Base-by-base conservation (phyloP, 305 asterid genomes). In the Vinca major region DNA sequence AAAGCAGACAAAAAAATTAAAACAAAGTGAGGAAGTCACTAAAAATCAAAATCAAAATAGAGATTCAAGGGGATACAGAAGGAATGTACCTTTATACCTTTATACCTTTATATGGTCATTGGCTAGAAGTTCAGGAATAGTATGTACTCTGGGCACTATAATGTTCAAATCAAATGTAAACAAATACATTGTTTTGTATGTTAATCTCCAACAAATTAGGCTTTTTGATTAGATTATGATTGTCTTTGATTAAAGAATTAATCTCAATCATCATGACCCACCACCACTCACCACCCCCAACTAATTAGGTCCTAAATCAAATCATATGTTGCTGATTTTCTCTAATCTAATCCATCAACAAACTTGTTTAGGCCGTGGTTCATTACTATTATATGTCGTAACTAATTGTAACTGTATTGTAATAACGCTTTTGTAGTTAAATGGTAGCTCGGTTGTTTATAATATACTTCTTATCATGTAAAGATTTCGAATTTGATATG, bases 161-260 rank as follows among this genome's bases (percentile, higher is more conserved):
- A 4, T 5, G 49, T 40, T 66, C 44, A 17, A 12, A 55, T 43
- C 12, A 33, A 48, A 36, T 26, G 49, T 44, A 14, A 57, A 21
- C 21, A 63, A 55, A 61, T 6, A 60, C 14, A 51, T 47, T 67
- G 55, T 62, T 45, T 67, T 45, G n/a, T 61, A 19, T 50, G 67
- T 68, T 73, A 65, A 76, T 75, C 84, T 83, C 88, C 88, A 73
- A 76, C 39, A 73, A 77, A 73, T 76, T 73, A 81, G 88, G 86
- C 85, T 81, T 86, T 86, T 76, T 67, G 26, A 20, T 47, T 71
- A 52, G 65, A 45, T 21, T 71, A 62, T 65, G 79, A 72, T 74
- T 66, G 54, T 71, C 54, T 58, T 47, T 58, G 65, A 67, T 41
- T 51, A 62, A 67, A 73, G 43, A 39, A 62, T 26, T 26, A 26